Evolutionary conservation across 1,284 basidiomycete species (phyloP), one percentile per base, ranked within the genome.

Genomic region (Neolentinus lepideus): DNA sequence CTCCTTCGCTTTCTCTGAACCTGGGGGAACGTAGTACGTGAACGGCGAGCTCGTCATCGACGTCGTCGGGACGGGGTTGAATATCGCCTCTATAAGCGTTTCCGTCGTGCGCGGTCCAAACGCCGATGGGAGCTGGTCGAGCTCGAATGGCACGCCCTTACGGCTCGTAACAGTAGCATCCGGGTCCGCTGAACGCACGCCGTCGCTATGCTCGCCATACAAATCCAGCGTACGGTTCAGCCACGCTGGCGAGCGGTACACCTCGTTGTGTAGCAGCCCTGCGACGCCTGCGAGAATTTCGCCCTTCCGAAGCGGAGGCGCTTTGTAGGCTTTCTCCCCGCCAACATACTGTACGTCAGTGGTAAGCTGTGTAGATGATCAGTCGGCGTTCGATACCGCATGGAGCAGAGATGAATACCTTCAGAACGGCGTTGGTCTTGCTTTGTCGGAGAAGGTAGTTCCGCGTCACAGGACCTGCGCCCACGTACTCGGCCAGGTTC

Each of bases 381-480:
- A 50, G 47, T 50, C 6, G 9, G 27, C 16, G 22, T 16, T 25
- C 8, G 47, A n/a, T n/a, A 6, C 12, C 6, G 27, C 21, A 10
- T n/a, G 25, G n/a, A 22, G 6, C 3, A 21, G 27, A 12, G 45
- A 19, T 8, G 16, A 3, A 50, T 55, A 85, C 82, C 73, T 84
- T 85, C 52, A 92, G 75, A 1, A 84, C 86, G 0, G 90, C 88
- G 60, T 92, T 92, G 46, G 84, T 89, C 69, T 87, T 88, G 66
- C 85, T 89, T 61, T 90, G 79, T 54, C 81, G 74, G 6, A 92
- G 72, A 14, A 92, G 75, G 67, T 90, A 90, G 22, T 82, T 77
- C 16, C 90, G 76, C 2, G 81, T 84, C 26, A 91, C 79, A 14
- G 74, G 69, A 1, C 86, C 85, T 10, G 74, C 71, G 52, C 79